phyloP scores from a whole-genome alignment of 257 asterid species.

The Solanum acaule region DNA sequence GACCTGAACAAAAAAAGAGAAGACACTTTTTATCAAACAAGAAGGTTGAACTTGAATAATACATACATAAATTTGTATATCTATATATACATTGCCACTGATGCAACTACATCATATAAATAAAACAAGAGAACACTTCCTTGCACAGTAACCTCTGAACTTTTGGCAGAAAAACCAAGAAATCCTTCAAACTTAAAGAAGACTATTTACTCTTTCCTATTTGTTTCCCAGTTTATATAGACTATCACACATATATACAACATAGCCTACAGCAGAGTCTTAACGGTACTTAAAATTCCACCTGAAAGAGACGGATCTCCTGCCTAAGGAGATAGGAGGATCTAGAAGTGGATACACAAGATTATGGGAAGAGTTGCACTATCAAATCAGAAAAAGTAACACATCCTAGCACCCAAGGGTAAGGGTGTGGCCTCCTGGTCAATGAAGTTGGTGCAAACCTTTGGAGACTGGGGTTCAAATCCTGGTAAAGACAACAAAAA shows the following conservation, averaged over 20 bases:
- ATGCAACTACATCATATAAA: background rate
- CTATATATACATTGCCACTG: background rate
- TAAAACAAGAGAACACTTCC: background rate
- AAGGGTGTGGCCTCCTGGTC: background rate
- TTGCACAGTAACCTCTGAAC: background rate
- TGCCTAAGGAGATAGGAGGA: background rate
- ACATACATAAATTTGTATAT: background rate
- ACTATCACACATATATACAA: background rate
- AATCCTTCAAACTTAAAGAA: background rate
- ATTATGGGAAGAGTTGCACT: background rate
- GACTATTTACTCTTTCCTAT: background rate
- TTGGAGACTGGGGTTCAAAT: background rate
- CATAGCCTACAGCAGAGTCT: background rate
- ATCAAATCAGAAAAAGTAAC: background rate
- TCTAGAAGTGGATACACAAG: background rate
- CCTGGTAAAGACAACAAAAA: background rate
- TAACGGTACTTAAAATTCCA: background rate
- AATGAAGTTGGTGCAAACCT: background rate
- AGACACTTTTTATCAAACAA: background rate
- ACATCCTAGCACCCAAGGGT: background rate
- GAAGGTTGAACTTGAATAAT: background rate
- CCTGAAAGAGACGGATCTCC: background rate
- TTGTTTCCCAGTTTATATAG: background rate
- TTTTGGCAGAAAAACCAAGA: background rate
- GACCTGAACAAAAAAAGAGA: constrained; percentile 37